These are phyloP conservation scores for Pontederia crassipes DNA, from an alignment of 176 grass and related monocot genomes.

Conservation along the genomic window DNA sequence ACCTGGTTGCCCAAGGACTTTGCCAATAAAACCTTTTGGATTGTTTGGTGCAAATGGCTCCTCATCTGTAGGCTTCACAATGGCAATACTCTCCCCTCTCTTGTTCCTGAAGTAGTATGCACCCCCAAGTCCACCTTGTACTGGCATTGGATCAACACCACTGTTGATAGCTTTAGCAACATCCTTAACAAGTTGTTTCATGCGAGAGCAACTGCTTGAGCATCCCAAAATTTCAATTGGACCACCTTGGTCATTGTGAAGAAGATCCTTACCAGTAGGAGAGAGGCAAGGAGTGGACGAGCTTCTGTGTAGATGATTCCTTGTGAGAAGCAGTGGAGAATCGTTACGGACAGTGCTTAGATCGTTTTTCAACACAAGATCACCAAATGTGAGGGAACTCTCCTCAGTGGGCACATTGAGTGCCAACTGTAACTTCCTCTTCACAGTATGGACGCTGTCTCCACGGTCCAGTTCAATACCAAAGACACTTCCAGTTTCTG, in stretches of 20 bases:
- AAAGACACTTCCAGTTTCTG: constrained; percentile 43
- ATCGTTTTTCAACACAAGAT: constrained; percentile 60
- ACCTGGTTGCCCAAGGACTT: constrained; percentile 65
- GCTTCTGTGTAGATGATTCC: constrained; percentile 48
- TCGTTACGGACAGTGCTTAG: constrained; percentile 54
- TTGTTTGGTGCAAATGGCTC: constrained; percentile 84
- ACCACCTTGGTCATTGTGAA: constrained; percentile 35
- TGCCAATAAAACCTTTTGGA: constrained; percentile 71
- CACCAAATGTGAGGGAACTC: constrained; percentile 60
- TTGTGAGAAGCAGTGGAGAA: constrained; percentile 58
- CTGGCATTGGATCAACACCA: constrained; percentile 40
- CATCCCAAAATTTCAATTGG: constrained; percentile 55
- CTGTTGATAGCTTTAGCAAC: constrained; percentile 52
- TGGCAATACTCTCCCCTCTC: constrained; percentile 55
- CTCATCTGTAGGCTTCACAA: constrained; percentile 76
- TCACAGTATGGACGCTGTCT: constrained; percentile 59
- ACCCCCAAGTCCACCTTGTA: constrained; percentile 58
- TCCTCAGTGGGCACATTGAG: constrained; percentile 57
- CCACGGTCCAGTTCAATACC: constrained; percentile 46
- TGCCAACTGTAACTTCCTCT: constrained; percentile 52
- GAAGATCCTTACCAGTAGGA: constrained; percentile 41
- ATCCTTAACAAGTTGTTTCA: constrained; percentile 56
- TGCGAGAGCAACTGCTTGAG: constrained; percentile 29
- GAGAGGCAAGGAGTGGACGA: constrained; percentile 65
- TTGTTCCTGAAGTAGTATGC: constrained; percentile 63